Evolutionary conservation across 2,329 filamentous ascomycete species (phyloP).

Genomic region (Xylariomycetidae sp.): DNA sequence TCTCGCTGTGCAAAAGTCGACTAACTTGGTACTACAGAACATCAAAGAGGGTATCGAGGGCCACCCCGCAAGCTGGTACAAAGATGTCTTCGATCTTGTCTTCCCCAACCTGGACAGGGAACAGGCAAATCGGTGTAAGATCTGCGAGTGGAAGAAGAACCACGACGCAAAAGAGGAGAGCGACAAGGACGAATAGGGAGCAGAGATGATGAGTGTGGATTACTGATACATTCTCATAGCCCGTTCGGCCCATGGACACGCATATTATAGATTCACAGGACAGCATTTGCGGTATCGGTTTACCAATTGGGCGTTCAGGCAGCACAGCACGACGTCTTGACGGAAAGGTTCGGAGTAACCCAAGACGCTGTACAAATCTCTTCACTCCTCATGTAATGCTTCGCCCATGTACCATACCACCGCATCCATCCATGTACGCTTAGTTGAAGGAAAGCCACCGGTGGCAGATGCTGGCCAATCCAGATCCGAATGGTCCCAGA

Average conservation of each 20-base stretch:
- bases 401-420: constrained; percentile 14
- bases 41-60: constrained; percentile 96
- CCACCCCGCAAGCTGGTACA: constrained; percentile 87
- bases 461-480: too few species aligned
- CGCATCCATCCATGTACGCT: constrained; percentile 4
- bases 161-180: constrained; percentile 34
- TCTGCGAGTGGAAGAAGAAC: constrained; percentile 46
- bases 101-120: constrained; percentile 75
- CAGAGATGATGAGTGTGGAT: constrained; percentile 9
- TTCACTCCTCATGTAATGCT: constrained; percentile 17
- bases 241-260: constrained; percentile 14
- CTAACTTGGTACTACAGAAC: constrained; percentile 55
- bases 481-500: too few species aligned
- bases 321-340: constrained; percentile 16
- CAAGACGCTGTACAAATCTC: constrained; percentile 14
- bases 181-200: constrained; percentile 26
- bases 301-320: constrained; percentile 20
- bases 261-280: constrained; percentile 20
- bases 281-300: constrained; percentile 21
- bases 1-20: constrained; percentile 1
- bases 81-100: constrained; percentile 84
- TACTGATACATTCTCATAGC: constrained; percentile 10
- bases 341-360: constrained; percentile 13
- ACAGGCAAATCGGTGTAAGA: constrained; percentile 68
- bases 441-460: constrained; percentile 9